Percentiles rank a stretch among this genome's conserved stretches.
Conservation (phyloP, 2,329 filamentous ascomycete genomes). For the Arthrobotrys conoides region DNA sequence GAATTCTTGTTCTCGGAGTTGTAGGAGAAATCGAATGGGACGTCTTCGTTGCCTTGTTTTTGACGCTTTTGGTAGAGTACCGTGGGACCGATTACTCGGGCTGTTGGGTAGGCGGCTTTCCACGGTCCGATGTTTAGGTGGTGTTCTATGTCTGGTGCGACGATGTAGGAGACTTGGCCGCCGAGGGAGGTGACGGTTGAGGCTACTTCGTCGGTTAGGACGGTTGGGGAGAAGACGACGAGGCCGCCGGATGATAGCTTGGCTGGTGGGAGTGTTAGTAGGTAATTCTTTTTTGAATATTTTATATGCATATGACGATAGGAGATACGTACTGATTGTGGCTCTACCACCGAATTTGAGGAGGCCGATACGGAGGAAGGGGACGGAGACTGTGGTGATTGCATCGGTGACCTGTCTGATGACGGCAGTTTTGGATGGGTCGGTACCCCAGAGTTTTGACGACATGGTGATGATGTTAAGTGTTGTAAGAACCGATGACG, state of each 20-base stretch:
- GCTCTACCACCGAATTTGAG: constrained; percentile 88
- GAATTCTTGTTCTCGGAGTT: constrained; percentile 71
- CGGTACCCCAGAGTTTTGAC: constrained; percentile 49
- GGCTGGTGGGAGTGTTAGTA: constrained; percentile 71
- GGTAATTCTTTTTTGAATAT: background rate
- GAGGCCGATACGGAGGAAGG: constrained; percentile 84
- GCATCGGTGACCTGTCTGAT: constrained; percentile 86
- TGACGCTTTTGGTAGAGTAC: constrained; percentile 86
- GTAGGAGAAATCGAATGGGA: constrained; percentile 78
- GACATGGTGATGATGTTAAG: constrained; percentile 34
- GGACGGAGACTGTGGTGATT: constrained; percentile 83
- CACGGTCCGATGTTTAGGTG: constrained; percentile 93
- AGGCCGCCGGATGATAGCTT: constrained; percentile 82
- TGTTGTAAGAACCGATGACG: background rate
- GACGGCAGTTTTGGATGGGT: constrained; percentile 68
- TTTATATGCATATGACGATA: background rate
- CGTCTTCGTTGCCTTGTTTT: constrained; percentile 72
- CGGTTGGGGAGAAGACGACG: constrained; percentile 92
- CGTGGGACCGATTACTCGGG: constrained; percentile 84
- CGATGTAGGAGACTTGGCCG: constrained; percentile 83
- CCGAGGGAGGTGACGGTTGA: constrained; percentile 75
- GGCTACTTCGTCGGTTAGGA: constrained; percentile 81
- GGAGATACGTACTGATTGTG: constrained; percentile 77
- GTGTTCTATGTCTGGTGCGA: constrained; percentile 91
- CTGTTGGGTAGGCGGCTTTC: constrained; percentile 82